Evolutionary conservation across 371 early-diverging fungal species (phyloP).

Genomic region (Apophysomyces ossiformis): DNA sequence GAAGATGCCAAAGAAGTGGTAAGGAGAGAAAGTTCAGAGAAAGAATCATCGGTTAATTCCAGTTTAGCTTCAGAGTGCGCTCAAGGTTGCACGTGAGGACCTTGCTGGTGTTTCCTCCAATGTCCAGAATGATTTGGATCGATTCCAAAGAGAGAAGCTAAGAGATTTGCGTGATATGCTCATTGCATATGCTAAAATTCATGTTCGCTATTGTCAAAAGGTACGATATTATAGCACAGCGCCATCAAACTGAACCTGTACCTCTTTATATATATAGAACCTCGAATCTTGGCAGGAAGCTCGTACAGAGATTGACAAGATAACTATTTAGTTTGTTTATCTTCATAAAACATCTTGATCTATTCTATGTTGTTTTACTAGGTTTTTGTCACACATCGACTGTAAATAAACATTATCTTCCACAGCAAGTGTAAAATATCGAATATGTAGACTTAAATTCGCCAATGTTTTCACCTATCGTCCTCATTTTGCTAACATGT

Average conservation of each 20-base stretch:
- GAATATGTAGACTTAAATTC: too few relatives aligned
- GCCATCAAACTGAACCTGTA: background rate
- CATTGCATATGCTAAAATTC: constrained; percentile 80
- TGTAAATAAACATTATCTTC: too few relatives aligned
- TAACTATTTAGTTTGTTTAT: constrained; percentile 22
- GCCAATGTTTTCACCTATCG: too few relatives aligned
- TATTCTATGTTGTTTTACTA: constrained; percentile 2
- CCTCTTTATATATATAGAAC: constrained; percentile 42
- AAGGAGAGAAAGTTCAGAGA: constrained; percentile 7
- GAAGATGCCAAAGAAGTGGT: constrained; percentile 80
- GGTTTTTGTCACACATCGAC: background rate
- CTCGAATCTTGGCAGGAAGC: constrained; percentile 69
- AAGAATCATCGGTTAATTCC: background rate
- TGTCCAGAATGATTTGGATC: constrained; percentile 87
- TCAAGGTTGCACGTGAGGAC: constrained; percentile 73
- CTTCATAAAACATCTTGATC: background rate
- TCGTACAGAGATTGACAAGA: constrained; percentile 63
- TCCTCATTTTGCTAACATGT: too few relatives aligned
- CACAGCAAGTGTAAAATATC: too few relatives aligned
- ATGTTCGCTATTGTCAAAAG: constrained; percentile 83
- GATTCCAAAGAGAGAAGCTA: constrained; percentile 91
- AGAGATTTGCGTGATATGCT: constrained; percentile 83
- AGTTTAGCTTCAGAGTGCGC: constrained; percentile 72
- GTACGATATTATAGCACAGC: constrained; percentile 32
- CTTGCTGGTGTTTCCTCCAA: constrained; percentile 74